Evolutionary conservation across 2,329 filamentous ascomycete species (phyloP).

Genomic region (Penicillium nordicum): DNA sequence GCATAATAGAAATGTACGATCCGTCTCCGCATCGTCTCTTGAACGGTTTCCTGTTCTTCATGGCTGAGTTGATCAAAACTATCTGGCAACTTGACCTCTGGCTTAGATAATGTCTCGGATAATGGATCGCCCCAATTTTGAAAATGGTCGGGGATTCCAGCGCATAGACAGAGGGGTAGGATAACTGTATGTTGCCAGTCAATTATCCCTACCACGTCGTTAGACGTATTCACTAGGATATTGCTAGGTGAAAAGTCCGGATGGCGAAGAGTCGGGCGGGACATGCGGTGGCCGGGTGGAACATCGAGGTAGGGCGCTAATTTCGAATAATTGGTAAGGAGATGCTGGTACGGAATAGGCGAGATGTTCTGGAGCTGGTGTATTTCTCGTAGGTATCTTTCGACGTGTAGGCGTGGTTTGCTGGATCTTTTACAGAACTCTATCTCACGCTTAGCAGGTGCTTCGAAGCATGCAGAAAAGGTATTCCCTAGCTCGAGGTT

Average conservation of each 20-base stretch:
- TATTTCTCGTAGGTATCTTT: constrained; percentile 22
- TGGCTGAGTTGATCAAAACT: constrained; percentile 21
- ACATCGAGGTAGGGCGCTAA: constrained; percentile 18
- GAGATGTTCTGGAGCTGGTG: constrained; percentile 13
- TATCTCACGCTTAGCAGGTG: constrained; percentile 25
- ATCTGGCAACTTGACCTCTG: constrained; percentile 23
- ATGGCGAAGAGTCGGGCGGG: constrained; percentile 25
- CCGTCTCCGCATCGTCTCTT: constrained; percentile 22
- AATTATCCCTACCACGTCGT: constrained; percentile 29
- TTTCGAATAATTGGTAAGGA: constrained; percentile 17
- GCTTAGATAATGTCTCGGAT: constrained; percentile 24
- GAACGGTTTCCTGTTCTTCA: constrained; percentile 20
- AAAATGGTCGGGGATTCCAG: constrained; percentile 33
- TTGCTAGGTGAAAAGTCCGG: constrained; percentile 31
- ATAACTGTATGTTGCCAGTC: constrained; percentile 32
- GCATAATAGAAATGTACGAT: constrained; percentile 26
- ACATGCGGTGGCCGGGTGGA: constrained; percentile 13
- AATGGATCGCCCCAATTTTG: constrained; percentile 35
- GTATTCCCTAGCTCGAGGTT: constrained; percentile 8
- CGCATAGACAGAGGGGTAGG: constrained; percentile 28
- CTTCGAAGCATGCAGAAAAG: constrained; percentile 16
- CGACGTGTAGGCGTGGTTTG: constrained; percentile 21
- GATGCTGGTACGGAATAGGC: constrained; percentile 13
- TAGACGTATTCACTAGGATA: constrained; percentile 27
- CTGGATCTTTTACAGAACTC: constrained; percentile 23